Percentiles rank a stretch among this genome's conserved stretches.
Evolutionary conservation across 23 red algal genomes (phyloP).

Genomic region (Rhodosorus marinus): DNA sequence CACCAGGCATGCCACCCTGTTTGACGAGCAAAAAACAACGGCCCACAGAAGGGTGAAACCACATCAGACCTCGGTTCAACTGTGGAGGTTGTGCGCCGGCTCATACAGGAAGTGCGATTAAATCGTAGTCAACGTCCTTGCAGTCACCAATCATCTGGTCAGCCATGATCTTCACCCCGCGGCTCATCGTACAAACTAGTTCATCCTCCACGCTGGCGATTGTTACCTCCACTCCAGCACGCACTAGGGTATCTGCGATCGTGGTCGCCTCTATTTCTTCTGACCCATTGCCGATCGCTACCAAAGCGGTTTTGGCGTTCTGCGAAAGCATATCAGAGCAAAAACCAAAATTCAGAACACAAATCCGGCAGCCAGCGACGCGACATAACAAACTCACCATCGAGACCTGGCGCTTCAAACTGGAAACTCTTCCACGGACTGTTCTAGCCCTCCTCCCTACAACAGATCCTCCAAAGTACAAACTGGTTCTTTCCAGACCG

Average conservation of each 20-base stretch:
- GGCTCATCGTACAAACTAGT: conserved; percentile 33
- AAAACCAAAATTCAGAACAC: too few relatives aligned
- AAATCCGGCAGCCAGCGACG: too few relatives aligned
- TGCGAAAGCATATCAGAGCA: too few relatives aligned
- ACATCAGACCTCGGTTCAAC: background rate
- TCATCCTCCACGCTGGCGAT: conserved; percentile 62
- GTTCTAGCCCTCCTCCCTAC: too few relatives aligned
- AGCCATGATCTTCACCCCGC: conserved; percentile 56
- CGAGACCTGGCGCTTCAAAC: too few relatives aligned
- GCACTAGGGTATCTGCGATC: conserved; percentile 67
- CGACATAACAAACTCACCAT: too few relatives aligned
- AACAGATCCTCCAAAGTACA: too few relatives aligned
- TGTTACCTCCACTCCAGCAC: conserved; percentile 75
- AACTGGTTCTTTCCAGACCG: too few relatives aligned
- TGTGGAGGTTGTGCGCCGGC: background rate
- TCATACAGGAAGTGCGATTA: conserved; percentile 48
- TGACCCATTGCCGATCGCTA: conserved; percentile 60
- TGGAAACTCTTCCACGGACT: too few relatives aligned
- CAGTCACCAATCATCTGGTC: conserved; percentile 33
- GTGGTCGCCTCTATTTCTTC: conserved; percentile 82
- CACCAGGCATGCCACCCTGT: conserved; percentile 85
- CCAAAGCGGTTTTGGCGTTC: conserved; percentile 15
- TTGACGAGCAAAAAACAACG: too few relatives aligned
- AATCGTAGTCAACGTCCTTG: conserved; percentile 8
- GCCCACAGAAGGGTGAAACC: background rate